phyloP scores from a whole-genome alignment of 345 rosid genomes.

The Pugionium cornutum region DNA sequence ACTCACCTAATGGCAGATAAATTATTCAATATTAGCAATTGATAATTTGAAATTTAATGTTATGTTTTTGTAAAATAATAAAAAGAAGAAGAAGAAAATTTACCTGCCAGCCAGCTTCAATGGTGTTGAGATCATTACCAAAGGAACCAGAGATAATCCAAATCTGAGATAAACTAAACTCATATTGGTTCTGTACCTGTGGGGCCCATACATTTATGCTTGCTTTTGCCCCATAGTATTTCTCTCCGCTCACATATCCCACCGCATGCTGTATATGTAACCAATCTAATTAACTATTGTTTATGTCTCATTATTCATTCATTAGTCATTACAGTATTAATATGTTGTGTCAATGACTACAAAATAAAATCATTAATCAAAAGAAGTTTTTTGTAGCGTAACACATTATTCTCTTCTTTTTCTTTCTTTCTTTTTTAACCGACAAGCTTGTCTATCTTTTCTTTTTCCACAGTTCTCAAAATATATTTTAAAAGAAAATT shows the following conservation, averaged over 20 bases:
- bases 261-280: constrained; percentile 61
- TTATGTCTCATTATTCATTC: no score
- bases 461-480: constrained; percentile 15
- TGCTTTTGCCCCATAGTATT: constrained; percentile 94
- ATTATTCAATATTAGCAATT: constrained; percentile 8
- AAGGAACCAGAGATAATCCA: constrained; percentile 99
- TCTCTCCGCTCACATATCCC: constrained; percentile 91
- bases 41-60: not conserved
- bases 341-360: no score
- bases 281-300: no score
- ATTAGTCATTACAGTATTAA: no score
- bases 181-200: constrained; percentile 68
- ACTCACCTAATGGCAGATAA: constrained; percentile 66
- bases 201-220: constrained; percentile 99
- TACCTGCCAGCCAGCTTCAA: constrained; percentile 99
- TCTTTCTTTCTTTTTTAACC: not conserved
- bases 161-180: constrained; percentile 93
- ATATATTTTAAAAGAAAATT: not conserved
- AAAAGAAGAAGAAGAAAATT: no score
- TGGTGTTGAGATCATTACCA: constrained; percentile 93
- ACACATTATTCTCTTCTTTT: not conserved
- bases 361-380: not conserved
- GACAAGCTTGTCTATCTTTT: constrained; percentile 32
- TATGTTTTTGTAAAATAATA: not conserved
- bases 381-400: constrained; percentile 33